Conservation (phyloP, 2,329 filamentous ascomycete species). For the Huntiella omanensis region DNA sequence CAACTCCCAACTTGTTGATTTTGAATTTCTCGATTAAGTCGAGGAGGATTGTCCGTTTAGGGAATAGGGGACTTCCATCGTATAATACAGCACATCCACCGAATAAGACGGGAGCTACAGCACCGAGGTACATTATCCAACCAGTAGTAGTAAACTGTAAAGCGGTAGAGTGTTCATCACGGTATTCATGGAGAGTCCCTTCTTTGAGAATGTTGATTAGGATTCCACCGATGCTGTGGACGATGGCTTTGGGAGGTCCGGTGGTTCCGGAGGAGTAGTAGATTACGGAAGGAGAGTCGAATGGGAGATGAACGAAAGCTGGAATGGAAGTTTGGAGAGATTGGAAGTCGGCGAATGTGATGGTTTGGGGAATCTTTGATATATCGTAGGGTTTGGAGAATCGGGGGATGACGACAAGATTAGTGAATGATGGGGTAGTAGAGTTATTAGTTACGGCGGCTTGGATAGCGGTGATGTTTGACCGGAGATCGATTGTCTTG, state of each 20-base stretch:
- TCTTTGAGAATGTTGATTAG: conserved; percentile 42
- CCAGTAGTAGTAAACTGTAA: conserved; percentile 49
- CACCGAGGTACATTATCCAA: conserved; percentile 74
- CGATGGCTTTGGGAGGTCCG: conserved; percentile 68
- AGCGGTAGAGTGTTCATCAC: conserved; percentile 21
- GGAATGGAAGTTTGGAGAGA: conserved; percentile 5
- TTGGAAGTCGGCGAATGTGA: conserved; percentile 28
- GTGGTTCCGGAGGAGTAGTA: conserved; percentile 71
- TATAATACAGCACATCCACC: conserved; percentile 53
- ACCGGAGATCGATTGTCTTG: conserved; percentile 49
- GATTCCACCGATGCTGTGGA: conserved; percentile 52
- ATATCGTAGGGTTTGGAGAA: conserved; percentile 45
- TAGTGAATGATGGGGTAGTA: conserved; percentile 38
- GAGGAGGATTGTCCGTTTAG: conserved; percentile 44
- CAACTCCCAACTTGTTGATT: conserved; percentile 57
- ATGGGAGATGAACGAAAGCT: conserved; percentile 31
- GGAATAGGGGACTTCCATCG: conserved; percentile 64
- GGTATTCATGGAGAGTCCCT: conserved; percentile 28
- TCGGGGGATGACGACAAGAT: conserved; percentile 46
- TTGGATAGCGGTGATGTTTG: conserved; percentile 51
- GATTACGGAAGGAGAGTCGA: conserved; percentile 58
- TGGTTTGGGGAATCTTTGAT: conserved; percentile 27
- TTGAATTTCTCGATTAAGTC: conserved; percentile 41
- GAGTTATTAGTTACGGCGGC: conserved; percentile 37
- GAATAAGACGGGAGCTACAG: conserved; percentile 36